Evolutionary conservation across 2,329 filamentous ascomycete genomes (phyloP).

Genomic region (Thielaviopsis ethacetica): DNA sequence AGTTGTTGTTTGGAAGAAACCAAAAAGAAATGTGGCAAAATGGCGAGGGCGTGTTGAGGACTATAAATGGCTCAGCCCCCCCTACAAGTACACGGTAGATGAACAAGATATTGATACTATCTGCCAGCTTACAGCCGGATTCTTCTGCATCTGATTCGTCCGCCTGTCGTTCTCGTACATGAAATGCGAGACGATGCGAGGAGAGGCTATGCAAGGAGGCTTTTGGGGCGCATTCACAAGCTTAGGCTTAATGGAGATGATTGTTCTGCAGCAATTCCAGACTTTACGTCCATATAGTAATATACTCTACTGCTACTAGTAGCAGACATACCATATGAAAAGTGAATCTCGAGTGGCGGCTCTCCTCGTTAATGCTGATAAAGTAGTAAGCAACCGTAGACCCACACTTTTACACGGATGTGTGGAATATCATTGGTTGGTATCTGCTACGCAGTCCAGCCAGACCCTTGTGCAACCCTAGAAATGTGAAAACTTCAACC

Average conservation of each 20-base stretch:
- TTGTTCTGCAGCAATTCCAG: too few relatives aligned
- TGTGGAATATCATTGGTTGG: neutral
- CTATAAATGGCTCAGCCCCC: neutral
- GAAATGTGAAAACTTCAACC: neutral
- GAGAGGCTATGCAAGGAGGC: neutral
- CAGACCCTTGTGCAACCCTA: slow-evolving; percentile 4
- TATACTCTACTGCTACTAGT: too few relatives aligned
- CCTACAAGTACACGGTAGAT: too few relatives aligned
- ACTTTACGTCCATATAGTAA: too few relatives aligned
- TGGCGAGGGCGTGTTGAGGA: neutral
- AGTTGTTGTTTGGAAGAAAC: neutral
- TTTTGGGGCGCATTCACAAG: neutral
- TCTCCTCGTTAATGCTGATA: too few relatives aligned
- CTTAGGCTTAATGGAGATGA: too few relatives aligned
- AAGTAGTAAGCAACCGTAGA: too few relatives aligned
- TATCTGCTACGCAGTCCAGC: neutral
- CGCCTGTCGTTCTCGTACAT: neutral
- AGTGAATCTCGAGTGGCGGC: too few relatives aligned
- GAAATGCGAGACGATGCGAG: neutral
- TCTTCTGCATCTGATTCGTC: neutral
- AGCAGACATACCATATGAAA: too few relatives aligned
- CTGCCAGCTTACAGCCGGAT: neutral
- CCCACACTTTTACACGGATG: neutral
- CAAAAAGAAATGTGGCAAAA: neutral
- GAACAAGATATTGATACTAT: neutral